Conservation (phyloP, 495 filamentous ascomycete genomes). For the Annulohypoxylon stygium region DNA sequence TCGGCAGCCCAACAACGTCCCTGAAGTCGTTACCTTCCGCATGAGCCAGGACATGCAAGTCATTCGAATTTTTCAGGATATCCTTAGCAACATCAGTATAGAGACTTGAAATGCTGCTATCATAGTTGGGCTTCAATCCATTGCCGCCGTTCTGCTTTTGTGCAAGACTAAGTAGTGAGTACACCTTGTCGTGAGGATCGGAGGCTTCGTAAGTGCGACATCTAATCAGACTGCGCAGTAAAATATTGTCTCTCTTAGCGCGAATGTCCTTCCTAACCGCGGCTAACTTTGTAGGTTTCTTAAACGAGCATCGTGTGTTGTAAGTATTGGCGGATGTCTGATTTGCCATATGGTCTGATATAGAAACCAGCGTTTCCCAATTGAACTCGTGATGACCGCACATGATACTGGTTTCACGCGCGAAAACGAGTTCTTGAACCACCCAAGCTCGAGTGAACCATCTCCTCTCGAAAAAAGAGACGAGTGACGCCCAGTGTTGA, state of each 20-base stretch:
- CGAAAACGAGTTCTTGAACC: constrained; percentile 45
- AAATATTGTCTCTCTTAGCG: not conserved
- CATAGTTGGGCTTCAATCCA: constrained; percentile 22
- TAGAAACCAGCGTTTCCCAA: constrained; percentile 36
- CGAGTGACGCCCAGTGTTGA: constrained; percentile 40
- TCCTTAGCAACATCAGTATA: constrained; percentile 35
- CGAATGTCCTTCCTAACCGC: constrained; percentile 24
- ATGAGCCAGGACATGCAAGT: constrained; percentile 40
- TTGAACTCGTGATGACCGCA: constrained; percentile 37
- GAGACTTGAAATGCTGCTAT: constrained; percentile 17
- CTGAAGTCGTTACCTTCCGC: constrained; percentile 35
- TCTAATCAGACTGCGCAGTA: constrained; percentile 36
- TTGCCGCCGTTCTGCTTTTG: not conserved
- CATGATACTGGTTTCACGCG: constrained; percentile 18
- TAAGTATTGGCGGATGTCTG: constrained; percentile 25
- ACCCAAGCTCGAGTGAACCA: constrained; percentile 48
- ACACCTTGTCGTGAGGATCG: constrained; percentile 36
- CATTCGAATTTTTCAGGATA: constrained; percentile 14
- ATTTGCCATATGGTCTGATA: constrained; percentile 26
- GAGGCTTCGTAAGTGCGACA: constrained; percentile 43
- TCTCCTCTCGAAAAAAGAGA: constrained; percentile 36
- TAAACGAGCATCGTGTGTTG: constrained; percentile 27
- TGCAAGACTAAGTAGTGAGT: constrained; percentile 34
- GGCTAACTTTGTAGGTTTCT: constrained; percentile 37
- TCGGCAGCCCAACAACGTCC: constrained; percentile 1